Percentiles rank a stretch among this genome's conserved stretches.
Evolutionary conservation across 2,329 filamentous ascomycete species (phyloP).

Genomic region (Exophiala dermatitidis): DNA sequence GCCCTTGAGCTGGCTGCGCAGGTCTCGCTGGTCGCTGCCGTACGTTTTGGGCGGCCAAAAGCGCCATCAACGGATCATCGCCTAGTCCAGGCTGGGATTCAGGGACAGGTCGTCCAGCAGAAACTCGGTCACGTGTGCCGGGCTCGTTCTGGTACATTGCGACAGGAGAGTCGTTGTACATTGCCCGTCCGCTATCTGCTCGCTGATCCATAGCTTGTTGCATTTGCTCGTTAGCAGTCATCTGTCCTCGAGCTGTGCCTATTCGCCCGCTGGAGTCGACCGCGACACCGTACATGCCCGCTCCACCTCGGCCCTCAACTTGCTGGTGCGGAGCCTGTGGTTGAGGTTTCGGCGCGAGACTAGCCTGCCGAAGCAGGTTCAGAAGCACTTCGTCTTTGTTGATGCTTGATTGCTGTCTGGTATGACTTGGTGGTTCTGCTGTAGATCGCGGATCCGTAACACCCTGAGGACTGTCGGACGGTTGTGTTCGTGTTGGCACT

Average conservation of each 20-base stretch:
- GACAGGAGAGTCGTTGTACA: conserved; percentile 41
- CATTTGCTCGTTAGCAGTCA: conserved; percentile 11
- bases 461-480: conserved; percentile 8
- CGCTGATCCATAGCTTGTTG: conserved; percentile 15
- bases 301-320: neutral
- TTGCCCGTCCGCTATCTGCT: conserved; percentile 17
- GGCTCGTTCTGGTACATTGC: conserved; percentile 34
- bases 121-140: conserved; percentile 28
- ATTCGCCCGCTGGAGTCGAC: conserved; percentile 6
- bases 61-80: conserved; percentile 32
- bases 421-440: conserved; percentile 11
- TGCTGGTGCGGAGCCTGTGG: conserved; percentile 18
- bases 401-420: conserved; percentile 20
- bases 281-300: conserved; percentile 9
- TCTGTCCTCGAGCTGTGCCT: conserved; percentile 6
- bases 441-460: conserved; percentile 17
- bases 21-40: conserved; percentile 33
- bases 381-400: conserved; percentile 24
- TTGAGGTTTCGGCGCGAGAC: conserved; percentile 23
- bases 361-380: conserved; percentile 24
- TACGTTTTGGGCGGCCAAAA: conserved; percentile 29
- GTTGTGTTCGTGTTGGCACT: neutral
- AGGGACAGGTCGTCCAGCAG: conserved; percentile 32
- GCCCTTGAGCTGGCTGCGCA: conserved; percentile 30
- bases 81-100: conserved; percentile 34